Base-by-base conservation (phyloP, 2,329 filamentous ascomycete genomes). In the Clathrospora elynae region DNA sequence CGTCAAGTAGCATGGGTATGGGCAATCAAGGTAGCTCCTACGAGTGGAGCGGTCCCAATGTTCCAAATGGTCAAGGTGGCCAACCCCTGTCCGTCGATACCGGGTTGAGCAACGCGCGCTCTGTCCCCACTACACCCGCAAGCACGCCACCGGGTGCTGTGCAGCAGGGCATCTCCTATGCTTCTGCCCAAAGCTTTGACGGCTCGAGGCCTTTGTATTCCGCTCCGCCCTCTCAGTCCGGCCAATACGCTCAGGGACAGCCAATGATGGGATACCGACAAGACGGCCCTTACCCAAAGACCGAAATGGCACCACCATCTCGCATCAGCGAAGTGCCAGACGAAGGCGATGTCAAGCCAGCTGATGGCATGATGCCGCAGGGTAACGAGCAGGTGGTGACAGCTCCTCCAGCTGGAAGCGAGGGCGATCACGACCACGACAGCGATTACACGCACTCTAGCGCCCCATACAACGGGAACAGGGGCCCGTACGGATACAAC, bases 111-210 rank as follows among this genome's bases (percentile, higher is more conserved):
- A 90, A 86, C 71, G 77, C 87, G 47, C 86, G 89, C 59, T 95
- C 89, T 51, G 89, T 96, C 78, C 90, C 90, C 40, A 89, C 87
- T 7, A 95, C 89, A n/a, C 90, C 90, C 48, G 90, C 90, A 17
- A 92, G 89, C 5, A 95, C 92, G 0, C 91, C 92, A 9, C 92
- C 92, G 0, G 90, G 88, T 16, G 82, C 79, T 18, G 78, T 95
- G 50, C 87, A 90, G 56, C 87, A 90, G 58, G 85, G 81, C 62
- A 90, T 96, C 79, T 75, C 84, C 3, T 96, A 96, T 68, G 86
- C 84, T 36, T 80, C 74, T 57, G 83, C 76, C 43, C 88, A 84
- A 70, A 75, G 77, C 31, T 96, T 95, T 62, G 89, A 95, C 63
- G 81, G 73, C 60, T 84, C 87, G 7, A 84, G 92, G 49, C 82